A percentile compares a stretch with the other conserved stretches of the same genome.
phyloP scores from a whole-genome alignment of 106 monocot species.

The Dioscorea zingiberensis region DNA sequence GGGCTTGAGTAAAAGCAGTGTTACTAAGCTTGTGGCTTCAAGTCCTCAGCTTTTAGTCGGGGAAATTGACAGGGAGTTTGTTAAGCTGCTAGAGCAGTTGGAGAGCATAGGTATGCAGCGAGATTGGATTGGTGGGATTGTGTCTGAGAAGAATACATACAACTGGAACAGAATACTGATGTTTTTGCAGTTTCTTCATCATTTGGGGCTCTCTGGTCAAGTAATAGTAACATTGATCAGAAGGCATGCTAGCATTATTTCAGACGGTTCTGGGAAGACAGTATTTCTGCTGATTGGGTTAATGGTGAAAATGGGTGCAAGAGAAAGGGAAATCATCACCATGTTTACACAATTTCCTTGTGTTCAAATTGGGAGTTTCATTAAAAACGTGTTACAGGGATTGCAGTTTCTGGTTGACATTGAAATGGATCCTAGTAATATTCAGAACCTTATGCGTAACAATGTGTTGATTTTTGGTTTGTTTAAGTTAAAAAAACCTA shows the following conservation, averaged over 20 bases:
- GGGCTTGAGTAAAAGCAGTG: constrained; percentile 41
- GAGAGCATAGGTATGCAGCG: constrained; percentile 31
- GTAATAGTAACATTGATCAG: constrained; percentile 27
- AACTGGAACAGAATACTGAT: constrained; percentile 46
- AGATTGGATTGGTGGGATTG: constrained; percentile 38
- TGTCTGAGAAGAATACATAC: constrained; percentile 44
- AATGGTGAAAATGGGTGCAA: constrained; percentile 42
- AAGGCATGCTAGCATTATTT: constrained; percentile 32
- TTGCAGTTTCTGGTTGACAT: constrained; percentile 38
- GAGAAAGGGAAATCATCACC: constrained; percentile 21
- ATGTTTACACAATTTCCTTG: constrained; percentile 44
- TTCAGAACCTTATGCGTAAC: constrained; percentile 27
- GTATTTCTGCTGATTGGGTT: constrained; percentile 21
- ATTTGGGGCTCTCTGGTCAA: constrained; percentile 34
- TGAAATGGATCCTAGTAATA: constrained; percentile 40
- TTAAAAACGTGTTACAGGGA: constrained; percentile 27
- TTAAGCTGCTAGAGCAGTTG: constrained; percentile 36
- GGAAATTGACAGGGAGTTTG: constrained; percentile 27
- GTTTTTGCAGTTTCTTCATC: constrained; percentile 28
- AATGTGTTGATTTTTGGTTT: constrained; percentile 40
- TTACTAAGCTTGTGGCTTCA: constrained; percentile 50
- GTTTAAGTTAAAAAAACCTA: constrained; percentile 27
- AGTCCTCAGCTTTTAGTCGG: constrained; percentile 43
- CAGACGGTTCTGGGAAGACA: constrained; percentile 43
- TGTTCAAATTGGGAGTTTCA: constrained; percentile 23